Base-by-base conservation (phyloP, 495 filamentous ascomycete genomes). In the Aspergillus funiculosus region DNA sequence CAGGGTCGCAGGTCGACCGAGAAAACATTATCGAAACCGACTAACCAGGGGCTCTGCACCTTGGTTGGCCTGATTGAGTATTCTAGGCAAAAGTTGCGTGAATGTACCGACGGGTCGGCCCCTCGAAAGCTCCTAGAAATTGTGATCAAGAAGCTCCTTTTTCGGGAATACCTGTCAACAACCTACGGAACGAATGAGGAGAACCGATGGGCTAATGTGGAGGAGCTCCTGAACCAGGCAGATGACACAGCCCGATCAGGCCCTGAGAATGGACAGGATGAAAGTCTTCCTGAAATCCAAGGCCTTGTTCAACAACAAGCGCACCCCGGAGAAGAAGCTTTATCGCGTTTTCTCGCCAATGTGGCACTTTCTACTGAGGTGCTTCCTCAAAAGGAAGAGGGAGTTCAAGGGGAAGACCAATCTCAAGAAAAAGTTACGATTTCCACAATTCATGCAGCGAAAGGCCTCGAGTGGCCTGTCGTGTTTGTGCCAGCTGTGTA, bases 391-490 rank as follows among this genome's bases (percentile, higher is more conserved):
- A 75, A 81, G 7, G 77, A 79, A 13, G 76, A 81, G 7, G 77
- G 79, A 1, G 73, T 73, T 1, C 72, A 78, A 14, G 69, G 79
- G n/a, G 61, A 52, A 1, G 58, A 67, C 11, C 46, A 63, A 30
- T 44, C 53, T 3, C 69, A 75, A 15, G 76, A 80, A 9, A 80
- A 85, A 56, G 80, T 97, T 10, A 96, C 89, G 2, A 87, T 99
- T 11, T 95, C 88, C 9, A 99, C 94, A 0, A 96, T 99, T 18
- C 94, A 99, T 59, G 88, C 91, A 0, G 89, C 94, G 0, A 99
- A 99, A 60, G 91, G 94, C 3, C 71, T 99, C 0, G 94, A 99
- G 58, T 99, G 94, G 94, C 94, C 94, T 1, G 78, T 96, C 7
- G 87, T 99, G 0, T 99, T 99, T 62, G 82, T 99, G 9, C 90